Evolutionary conservation across 1,139 yeast species (phyloP), one percentile per base, ranked within the genome.

Genomic region (Nadsonia starkeyi-henricii): DNA sequence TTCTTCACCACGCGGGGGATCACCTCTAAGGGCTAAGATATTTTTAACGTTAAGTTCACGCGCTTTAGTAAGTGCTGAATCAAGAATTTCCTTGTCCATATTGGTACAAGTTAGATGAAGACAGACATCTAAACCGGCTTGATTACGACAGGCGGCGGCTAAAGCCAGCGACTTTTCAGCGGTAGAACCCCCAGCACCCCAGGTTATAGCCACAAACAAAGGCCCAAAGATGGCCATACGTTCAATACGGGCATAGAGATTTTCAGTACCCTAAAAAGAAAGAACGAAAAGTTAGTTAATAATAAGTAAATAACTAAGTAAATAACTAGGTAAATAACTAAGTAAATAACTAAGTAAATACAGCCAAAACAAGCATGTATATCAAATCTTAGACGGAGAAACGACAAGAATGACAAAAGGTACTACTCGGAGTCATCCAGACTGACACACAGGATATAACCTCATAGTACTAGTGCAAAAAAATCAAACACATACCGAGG

Each of bases 111-210:
- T 91, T 64, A 91, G 71, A 65, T 91, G 99, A 67, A 93, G 75
- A 53, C 95, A 89, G 0, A 96, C 86, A 13, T 96, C 85, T 26
- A 89, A 47, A 1, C 85, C 85, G 51, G 88, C 71, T 48, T 81
- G 85, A 47, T 75, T 71, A 58, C 83, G 86, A 58, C 94, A 83
- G 2, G 85, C 74, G 19, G 78, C 71, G 0, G 96, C 96, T 51
- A 91, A 70, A 47, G 85, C 93, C 52, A 91, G 67, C 0, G 96
- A 84, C 66, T 86, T 88, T 50, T 78, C 82, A 48, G 93, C 79
- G 3, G 97, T 88, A 2, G 95, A 80, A 1, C 98, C 98, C 41
- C 97, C 97, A 8, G 98, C 97, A 28, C 98, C 98, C 97, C 98
- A 91, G 0, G 99, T 93, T 12, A 93, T 83, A 2, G 96, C 85